Evolutionary conservation across 495 filamentous ascomycete species (phyloP), one percentile per base, ranked within the genome.

Genomic region (Aspergillus saccharolyticus): DNA sequence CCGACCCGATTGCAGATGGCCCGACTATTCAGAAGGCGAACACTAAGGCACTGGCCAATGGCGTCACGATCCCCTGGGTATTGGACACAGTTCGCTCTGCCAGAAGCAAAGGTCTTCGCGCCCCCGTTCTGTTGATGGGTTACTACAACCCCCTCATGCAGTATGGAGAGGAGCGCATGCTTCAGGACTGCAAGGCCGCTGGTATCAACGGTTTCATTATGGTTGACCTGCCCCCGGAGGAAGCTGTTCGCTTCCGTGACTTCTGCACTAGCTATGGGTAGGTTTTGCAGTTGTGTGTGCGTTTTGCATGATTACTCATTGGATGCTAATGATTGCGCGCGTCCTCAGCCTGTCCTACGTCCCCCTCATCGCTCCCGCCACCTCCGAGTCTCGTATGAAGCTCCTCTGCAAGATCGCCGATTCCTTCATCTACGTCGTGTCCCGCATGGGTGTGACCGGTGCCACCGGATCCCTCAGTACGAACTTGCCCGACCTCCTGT

Each of bases 401-500:
- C 76, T 96, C 4, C 84, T 99, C 20, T 99, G 94, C 82, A 86
- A 89, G 72, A 95, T 99, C 50, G 94, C 95, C 63, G 93, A 97
- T 73, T 96, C 91, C 9, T 99, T 99, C 78, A 95, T 99, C 74
- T 99, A 99, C 70, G 94, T 99, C 55, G 95, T 97, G 19, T 97
- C 94, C 2, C 83, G 93, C 58, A 96, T 97, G 90, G 94, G 94
- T 59, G 91, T 97, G 33, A 98, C 94, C 2, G 94, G 94, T 62
- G 94, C 90, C 19, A 86, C 86, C 0, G 91, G 92, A 25, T 85
- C 81, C 24, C 78, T 98, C 58, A 96, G 88, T 69, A 72, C 81
- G 43, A 85, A 87, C 53, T 80, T 98, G 10, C 88, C 91, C 16
- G 85, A 88, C 46, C 81, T 98, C 22, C 78, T 97, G 57, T 78